Evolutionary conservation across 78 protist species (phyloP), one percentile per base, ranked within the genome.

Genomic region (Tieghemostelium lacteum): DNA sequence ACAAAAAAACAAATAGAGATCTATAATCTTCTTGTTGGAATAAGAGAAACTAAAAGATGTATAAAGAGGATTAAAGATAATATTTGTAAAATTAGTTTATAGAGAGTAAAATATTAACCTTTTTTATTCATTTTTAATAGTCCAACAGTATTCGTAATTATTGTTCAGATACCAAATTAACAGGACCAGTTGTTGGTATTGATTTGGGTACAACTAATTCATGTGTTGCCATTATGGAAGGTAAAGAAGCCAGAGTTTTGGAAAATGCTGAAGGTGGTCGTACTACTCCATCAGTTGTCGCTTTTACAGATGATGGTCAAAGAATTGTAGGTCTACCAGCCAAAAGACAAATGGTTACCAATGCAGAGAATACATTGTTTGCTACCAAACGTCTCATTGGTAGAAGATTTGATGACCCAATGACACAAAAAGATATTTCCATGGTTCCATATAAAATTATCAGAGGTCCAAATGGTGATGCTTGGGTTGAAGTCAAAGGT

Each of bases 161-260:
- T 50, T 34, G 80, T 63, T 54, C 76, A 70, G 76, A 80, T 14
- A 8, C 87, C 10, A 83, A 83, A 63, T 24, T 83, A 26, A 17
- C 71, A 28, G 91, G 91, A 16, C 78, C 36, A 12, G 94, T 93
- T 36, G 95, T 99, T 33, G 99, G 99, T 34, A 98, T 99, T 67
- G 99, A 99, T 71, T 86, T 99, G 16, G 99, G 99, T 4, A 99
- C 99, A 6, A 99, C 99, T 70, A 97, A 98, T 97, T 98, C 99
- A n/a, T 97, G 99, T 66, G 99, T 99, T 17, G 99, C 99, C 8
- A 94, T 98, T 33, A 76, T 95, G 98, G 92, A 94, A 54, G 95
- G 97, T 63, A 20, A 39, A 34, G 74, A 75, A 20, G 69, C 97
- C 61, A 72, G 93, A 70, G 80, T 93, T 40, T 55, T 93, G 16